phyloP scores from a whole-genome alignment of 352 stramenopile genomes.

The Phytopythium ostracodes region DNA sequence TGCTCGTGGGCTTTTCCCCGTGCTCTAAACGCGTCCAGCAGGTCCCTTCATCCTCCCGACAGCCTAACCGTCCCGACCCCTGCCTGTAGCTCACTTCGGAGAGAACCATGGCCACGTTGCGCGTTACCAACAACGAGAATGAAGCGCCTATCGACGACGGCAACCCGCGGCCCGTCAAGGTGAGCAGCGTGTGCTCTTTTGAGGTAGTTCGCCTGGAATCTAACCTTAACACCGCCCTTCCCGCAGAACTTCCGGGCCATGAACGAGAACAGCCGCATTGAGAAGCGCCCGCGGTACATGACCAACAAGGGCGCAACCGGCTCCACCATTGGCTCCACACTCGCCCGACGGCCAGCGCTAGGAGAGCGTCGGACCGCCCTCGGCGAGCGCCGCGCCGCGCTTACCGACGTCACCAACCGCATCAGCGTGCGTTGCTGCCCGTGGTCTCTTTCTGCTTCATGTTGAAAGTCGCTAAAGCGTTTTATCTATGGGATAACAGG shows the following conservation, averaged over 20 bases:
- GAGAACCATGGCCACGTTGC: conserved; percentile 24
- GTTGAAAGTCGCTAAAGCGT: not conserved
- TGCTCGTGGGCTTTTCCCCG: not conserved
- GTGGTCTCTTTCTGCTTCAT: not conserved
- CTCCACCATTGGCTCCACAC: conserved; percentile 14
- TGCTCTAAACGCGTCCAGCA: not conserved
- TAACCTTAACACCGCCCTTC: not conserved
- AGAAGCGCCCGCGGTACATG: conserved; percentile 55
- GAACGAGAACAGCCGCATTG: conserved; percentile 40
- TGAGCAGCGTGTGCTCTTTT: conserved; percentile 7
- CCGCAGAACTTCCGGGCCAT: conserved; percentile 31
- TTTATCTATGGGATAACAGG: conserved; percentile 13
- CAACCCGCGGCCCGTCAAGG: conserved; percentile 44
- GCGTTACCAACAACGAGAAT: conserved; percentile 68
- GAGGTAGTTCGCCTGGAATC: not conserved
- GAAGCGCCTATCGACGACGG: conserved; percentile 37
- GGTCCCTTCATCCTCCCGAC: not conserved
- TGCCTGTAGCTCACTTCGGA: conserved; percentile 3
- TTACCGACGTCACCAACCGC: conserved; percentile 74
- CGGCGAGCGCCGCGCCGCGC: conserved; percentile 28
- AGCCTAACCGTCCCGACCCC: conserved; percentile 7
- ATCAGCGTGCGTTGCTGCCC: conserved; percentile 35
- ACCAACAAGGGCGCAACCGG: conserved; percentile 32
- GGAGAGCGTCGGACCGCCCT: not conserved
- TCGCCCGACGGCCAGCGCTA: conserved; percentile 11